phyloP scores from a whole-genome alignment of 2,329 filamentous ascomycete genomes.

The Aspergillus candidus region DNA sequence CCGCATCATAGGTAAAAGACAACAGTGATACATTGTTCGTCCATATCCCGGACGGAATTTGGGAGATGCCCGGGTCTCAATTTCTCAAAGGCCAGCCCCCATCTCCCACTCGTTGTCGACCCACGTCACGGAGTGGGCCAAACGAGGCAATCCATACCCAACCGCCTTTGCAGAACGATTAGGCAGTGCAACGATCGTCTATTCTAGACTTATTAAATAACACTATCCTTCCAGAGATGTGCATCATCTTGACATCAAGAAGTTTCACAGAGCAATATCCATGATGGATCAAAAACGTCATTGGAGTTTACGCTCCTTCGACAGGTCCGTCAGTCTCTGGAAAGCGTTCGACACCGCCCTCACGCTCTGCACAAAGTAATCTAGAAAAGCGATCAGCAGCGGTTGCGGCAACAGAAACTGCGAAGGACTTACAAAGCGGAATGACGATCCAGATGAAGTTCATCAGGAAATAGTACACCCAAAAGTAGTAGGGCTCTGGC shows the following conservation, averaged over 20 bases:
- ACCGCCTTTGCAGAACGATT: no score
- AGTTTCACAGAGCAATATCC: constrained; percentile 1
- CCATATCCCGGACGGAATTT: no score
- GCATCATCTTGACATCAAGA: constrained; percentile 2
- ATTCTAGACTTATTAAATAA: no score
- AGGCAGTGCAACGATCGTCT: no score
- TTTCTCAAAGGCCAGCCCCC: no score
- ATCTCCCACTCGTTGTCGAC: no score
- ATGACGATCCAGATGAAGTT: constrained; percentile 62
- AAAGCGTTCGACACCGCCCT: constrained; percentile 26
- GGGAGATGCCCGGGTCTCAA: no score
- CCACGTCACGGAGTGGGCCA: background rate
- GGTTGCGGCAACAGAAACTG: background rate
- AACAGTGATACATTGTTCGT: no score
- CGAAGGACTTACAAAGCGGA: constrained; percentile 45
- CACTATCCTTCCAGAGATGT: background rate
- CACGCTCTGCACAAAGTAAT: constrained; percentile 29
- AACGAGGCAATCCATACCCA: background rate
- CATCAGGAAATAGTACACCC: constrained; percentile 61
- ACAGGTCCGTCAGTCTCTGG: constrained; percentile 16
- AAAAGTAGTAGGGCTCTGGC: constrained; percentile 60
- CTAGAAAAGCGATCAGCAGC: constrained; percentile 11
- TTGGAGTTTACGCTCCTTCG: constrained; percentile 22
- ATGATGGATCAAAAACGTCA: background rate
- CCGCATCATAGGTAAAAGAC: no score